Conservation (phyloP, 805 yeast genomes). For the Saccharomycopsis javanensis region DNA sequence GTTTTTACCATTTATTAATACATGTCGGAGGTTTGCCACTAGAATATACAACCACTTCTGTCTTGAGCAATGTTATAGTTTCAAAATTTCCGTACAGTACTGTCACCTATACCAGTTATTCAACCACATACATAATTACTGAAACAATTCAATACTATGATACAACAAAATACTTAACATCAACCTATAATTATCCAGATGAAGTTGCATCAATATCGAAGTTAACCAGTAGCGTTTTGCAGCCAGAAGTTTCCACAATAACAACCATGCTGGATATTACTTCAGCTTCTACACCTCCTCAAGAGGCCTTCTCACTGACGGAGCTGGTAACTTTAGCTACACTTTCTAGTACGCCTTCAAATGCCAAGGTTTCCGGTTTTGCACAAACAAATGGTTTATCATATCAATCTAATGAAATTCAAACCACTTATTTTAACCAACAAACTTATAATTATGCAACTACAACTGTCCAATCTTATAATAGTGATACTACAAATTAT, state of each 20-base stretch:
- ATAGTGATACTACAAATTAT: too few species aligned
- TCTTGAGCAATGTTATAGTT: slow-evolving; percentile 23
- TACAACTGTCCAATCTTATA: too few species aligned
- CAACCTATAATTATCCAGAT: neutral
- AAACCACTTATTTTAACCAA: too few species aligned
- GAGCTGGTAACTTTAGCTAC: too few species aligned
- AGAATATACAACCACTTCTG: neutral
- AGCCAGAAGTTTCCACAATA: neutral
- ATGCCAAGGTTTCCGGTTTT: too few species aligned
- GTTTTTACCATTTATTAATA: neutral
- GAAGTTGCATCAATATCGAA: neutral
- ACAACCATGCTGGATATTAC: too few species aligned
- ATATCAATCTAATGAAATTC: too few species aligned
- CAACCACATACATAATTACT: slow-evolving; percentile 16
- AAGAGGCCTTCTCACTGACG: too few species aligned
- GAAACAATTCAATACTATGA: slow-evolving; percentile 15
- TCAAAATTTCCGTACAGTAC: slow-evolving; percentile 17
- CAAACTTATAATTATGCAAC: too few species aligned
- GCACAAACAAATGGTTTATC: too few species aligned
- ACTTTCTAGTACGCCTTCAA: too few species aligned
- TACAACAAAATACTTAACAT: slow-evolving; percentile 14
- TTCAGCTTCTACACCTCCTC: too few species aligned
- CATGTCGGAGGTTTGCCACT: neutral
- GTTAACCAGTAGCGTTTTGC: neutral
- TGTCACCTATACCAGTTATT: slow-evolving; percentile 17